phyloP scores from a whole-genome alignment of 2,329 filamentous ascomycete species.

The Keithomyces neogunnii region DNA sequence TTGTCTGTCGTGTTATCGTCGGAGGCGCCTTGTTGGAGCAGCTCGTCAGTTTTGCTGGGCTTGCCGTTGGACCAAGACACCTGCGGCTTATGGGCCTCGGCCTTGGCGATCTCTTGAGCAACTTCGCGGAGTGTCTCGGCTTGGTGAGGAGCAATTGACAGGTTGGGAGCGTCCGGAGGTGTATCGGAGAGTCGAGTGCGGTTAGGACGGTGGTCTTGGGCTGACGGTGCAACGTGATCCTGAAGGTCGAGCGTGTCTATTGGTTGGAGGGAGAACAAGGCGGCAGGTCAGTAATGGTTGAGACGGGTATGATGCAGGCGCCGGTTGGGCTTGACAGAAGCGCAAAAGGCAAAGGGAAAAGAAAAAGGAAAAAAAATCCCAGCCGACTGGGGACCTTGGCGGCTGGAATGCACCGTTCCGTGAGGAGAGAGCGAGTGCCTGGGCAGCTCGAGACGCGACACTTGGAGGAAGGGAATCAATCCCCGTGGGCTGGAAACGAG shows the following conservation, averaged over 20 bases:
- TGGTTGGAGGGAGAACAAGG: not conserved
- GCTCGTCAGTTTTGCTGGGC: conserved; percentile 30
- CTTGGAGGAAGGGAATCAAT: conserved; percentile 8
- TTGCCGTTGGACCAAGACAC: conserved; percentile 42
- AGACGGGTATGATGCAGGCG: conserved; percentile 1
- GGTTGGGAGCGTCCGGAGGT: conserved; percentile 37
- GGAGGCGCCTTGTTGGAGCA: conserved; percentile 35
- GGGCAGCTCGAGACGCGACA: not conserved
- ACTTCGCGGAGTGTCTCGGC: conserved; percentile 76
- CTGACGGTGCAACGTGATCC: conserved; percentile 71
- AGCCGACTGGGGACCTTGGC: not conserved
- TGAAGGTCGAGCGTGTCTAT: conserved; percentile 93
- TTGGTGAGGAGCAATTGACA: conserved; percentile 67
- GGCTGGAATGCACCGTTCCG: conserved; percentile 16
- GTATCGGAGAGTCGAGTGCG: conserved; percentile 12
- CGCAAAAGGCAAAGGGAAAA: not conserved
- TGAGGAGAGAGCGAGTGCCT: not conserved
- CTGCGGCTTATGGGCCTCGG: conserved; percentile 56
- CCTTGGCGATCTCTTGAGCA: conserved; percentile 65
- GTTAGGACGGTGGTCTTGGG: conserved; percentile 60
- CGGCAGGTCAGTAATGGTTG: conserved; percentile 5
- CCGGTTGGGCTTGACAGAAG: not conserved
- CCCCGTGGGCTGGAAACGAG: conserved; percentile 2
- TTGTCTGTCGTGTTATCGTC: conserved; percentile 21
- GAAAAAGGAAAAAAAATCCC: not conserved